phyloP scores from a whole-genome alignment of 2,329 filamentous ascomycete genomes.

The Trichoderma endophyticum region DNA sequence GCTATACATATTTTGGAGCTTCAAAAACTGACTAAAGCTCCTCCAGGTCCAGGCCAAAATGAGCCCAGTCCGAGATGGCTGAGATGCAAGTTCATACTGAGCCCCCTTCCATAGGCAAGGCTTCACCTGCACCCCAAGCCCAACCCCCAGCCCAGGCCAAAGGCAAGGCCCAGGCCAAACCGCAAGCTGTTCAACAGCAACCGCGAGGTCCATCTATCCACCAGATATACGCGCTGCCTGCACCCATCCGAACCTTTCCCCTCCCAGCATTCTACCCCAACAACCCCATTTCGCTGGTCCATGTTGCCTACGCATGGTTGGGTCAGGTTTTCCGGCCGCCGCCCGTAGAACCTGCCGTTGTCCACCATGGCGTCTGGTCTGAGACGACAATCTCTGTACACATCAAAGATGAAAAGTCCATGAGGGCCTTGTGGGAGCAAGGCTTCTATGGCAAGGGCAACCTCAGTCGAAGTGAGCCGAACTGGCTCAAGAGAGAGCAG shows the following conservation, averaged over 20 bases:
- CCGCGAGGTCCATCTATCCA: conserved; percentile 49
- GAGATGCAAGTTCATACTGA: conserved; percentile 33
- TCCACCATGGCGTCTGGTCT: conserved; percentile 78
- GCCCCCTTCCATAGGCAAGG: conserved; percentile 18
- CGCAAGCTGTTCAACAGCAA: conserved; percentile 25
- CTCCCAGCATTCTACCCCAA: conserved; percentile 85
- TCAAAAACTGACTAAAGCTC: conserved; percentile 6
- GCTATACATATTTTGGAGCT: not conserved
- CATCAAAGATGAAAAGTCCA: conserved; percentile 70
- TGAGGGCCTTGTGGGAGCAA: conserved; percentile 87
- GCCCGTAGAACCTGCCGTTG: conserved; percentile 58
- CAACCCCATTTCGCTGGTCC: conserved; percentile 84
- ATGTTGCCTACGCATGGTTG: conserved; percentile 74
- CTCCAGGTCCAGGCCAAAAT: conserved; percentile 42
- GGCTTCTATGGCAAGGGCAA: conserved; percentile 96
- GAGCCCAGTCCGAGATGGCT: conserved; percentile 44
- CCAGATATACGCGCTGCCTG: conserved; percentile 76
- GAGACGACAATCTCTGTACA: conserved; percentile 77
- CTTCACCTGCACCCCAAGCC: conserved; percentile 23
- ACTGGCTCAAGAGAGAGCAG: conserved; percentile 83
- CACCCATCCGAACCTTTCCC: conserved; percentile 77
- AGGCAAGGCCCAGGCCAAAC: conserved; percentile 22
- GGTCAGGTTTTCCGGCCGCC: conserved; percentile 68
- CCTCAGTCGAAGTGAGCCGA: conserved; percentile 90
- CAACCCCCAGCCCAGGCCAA: conserved; percentile 24